Conservation (phyloP, 179 eudicot species). For the Monotropa hypopitys region DNA sequence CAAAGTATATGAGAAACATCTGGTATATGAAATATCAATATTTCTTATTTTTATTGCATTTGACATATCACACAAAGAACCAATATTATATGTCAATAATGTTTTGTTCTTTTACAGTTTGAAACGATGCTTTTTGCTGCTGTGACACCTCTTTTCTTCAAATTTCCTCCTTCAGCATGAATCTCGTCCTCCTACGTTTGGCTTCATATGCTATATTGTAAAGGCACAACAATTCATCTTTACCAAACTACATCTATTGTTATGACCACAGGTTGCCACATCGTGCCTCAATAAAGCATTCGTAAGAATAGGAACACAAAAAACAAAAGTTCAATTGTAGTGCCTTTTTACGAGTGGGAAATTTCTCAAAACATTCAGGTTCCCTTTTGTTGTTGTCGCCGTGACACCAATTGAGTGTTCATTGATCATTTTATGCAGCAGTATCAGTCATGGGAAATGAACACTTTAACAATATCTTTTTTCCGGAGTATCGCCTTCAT, state of each 20-base stretch:
- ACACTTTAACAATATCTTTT: neutral
- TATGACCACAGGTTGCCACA: neutral
- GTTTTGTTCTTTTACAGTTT: neutral
- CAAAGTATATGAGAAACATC: neutral
- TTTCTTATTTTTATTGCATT: neutral
- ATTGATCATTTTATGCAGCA: neutral
- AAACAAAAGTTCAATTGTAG: neutral
- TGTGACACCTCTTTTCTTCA: neutral
- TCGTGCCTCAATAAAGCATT: neutral
- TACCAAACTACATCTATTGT: no score
- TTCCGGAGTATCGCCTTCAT: neutral
- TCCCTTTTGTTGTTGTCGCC: neutral
- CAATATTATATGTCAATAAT: neutral
- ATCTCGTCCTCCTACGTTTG: neutral
- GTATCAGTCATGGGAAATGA: neutral
- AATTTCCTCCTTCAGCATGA: neutral
- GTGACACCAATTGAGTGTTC: neutral
- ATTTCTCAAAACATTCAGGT: neutral
- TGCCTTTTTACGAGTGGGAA: neutral
- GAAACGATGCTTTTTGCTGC: neutral
- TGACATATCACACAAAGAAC: neutral
- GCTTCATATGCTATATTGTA: neutral
- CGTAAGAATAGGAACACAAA: neutral
- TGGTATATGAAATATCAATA: neutral
- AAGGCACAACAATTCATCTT: neutral